Base-by-base conservation (phyloP, 306 rosid genomes). In the Medicago arabica region DNA sequence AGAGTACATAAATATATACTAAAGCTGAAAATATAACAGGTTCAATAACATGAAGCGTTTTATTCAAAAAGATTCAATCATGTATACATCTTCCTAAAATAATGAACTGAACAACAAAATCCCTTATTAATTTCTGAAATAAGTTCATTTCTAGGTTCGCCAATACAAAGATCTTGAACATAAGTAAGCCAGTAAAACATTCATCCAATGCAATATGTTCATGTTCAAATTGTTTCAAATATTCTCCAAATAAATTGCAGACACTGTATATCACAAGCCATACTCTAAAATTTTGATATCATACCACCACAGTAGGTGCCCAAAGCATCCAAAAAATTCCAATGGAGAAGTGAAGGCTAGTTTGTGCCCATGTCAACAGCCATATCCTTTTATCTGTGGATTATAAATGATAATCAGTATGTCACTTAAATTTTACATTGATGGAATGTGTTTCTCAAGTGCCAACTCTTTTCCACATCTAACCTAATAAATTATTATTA, bases 221-320 rank as follows among this genome's bases (percentile, higher is more conserved):
- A 63, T 41, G 28, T 18, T 28, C 31, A 28, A 28, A 28, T 0
- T 46, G 44, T 68, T 79, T 79, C 44, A 67, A 47, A 61, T 75
- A 67, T 12, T 73, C 11, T 47, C 44, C 39, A 21, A 63, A 75
- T 65, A 59, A 31, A 67, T 43, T 18, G 13, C 18, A 41, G 49
- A 55, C 38, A 53, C 71, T 40, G 46, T 72, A 68, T 50, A 61
- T 76, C 36, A 80, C 38, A 61, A 69, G 60, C 17, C 28, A 6
- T 67, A 64, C 40, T 59, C 66, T 41, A 68, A 58, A 70, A 19
- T 16, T 49, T 69, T 14, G 28, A 80, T 62, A 59, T 47, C 93
- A 74, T 95, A 95, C 99, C 99, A 95, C 99, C 67, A 95, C 80
- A n/a, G 93, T 90, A 66, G 99, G 97, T 21, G 97, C 97, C 99